Conservation (phyloP, 305 asterid species). For the Euphrasia arctica region DNA sequence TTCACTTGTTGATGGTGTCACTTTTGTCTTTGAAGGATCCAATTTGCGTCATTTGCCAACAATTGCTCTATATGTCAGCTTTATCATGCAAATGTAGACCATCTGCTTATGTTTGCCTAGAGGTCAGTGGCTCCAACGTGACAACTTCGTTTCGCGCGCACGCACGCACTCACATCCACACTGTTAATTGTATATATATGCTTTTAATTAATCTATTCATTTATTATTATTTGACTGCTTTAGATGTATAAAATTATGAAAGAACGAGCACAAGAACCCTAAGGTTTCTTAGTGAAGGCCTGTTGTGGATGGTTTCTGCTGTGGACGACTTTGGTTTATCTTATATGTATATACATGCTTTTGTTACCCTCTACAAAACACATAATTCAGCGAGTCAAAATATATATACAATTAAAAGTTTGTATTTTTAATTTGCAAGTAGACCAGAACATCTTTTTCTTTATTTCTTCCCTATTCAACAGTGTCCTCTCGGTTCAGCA, state of each 20-base stretch:
- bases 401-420: conserved; percentile 3
- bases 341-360: no score
- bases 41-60: conserved; percentile 88
- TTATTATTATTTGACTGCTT: no score
- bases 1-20: conserved; percentile 29
- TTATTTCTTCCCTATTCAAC: not conserved
- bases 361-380: not conserved
- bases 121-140: conserved; percentile 50
- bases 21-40: conserved; percentile 65
- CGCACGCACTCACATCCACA: not conserved
- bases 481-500: not conserved
- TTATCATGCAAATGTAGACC: conserved; percentile 87
- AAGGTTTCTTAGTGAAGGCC: no score
- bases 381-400: not conserved
- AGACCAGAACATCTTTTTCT: not conserved
- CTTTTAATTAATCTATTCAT: no score
- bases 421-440: not conserved
- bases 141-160: not conserved
- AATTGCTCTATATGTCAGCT: conserved; percentile 82
- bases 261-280: no score
- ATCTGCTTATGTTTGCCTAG: conserved; percentile 76
- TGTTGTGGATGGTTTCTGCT: no score
- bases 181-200: no score
- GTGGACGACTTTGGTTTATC: no score
- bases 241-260: no score